A percentile compares a stretch with the other conserved stretches of the same genome.
Conservation (phyloP, 805 yeast species). For the Trichomonascus vanleenenianus region DNA sequence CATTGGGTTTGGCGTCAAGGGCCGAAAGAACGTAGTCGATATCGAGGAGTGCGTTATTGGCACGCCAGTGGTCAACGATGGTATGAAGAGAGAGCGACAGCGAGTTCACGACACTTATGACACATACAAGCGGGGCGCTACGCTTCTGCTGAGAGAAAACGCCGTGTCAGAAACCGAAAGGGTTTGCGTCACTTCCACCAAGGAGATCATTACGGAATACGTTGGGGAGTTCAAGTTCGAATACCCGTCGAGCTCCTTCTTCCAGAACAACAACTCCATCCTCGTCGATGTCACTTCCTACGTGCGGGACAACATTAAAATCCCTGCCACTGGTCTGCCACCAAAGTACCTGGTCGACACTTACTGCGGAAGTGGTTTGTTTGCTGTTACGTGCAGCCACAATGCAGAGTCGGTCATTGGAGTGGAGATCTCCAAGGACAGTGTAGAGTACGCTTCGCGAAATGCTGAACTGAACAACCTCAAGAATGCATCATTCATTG, state of each 20-base stretch:
- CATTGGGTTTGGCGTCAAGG: constrained; percentile 84
- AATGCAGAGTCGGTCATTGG: constrained; percentile 85
- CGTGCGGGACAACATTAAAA: constrained; percentile 62
- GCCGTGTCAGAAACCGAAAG: constrained; percentile 34
- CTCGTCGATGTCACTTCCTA: constrained; percentile 75
- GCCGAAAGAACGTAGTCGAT: constrained; percentile 62
- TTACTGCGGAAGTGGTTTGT: constrained; percentile 92
- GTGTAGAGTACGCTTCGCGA: constrained; percentile 76
- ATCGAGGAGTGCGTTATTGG: constrained; percentile 94
- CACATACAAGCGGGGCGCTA: constrained; percentile 69
- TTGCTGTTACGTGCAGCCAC: constrained; percentile 76
- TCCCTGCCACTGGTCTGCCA: constrained; percentile 31
- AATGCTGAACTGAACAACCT: constrained; percentile 70
- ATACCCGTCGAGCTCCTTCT: constrained; percentile 91
- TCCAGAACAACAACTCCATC: constrained; percentile 91
- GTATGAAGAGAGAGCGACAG: constrained; percentile 60
- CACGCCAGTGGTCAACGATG: constrained; percentile 66
- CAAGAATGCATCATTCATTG: constrained; percentile 72
- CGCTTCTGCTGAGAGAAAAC: constrained; percentile 75
- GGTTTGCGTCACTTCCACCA: constrained; percentile 70
- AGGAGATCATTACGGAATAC: constrained; percentile 73
- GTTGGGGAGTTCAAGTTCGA: constrained; percentile 62
- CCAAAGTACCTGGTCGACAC: constrained; percentile 81
- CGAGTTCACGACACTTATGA: constrained; percentile 42
- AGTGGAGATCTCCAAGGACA: constrained; percentile 87